Evolutionary conservation across 192 early-diverging fungal species (phyloP).

Genomic region (Backusella circina): DNA sequence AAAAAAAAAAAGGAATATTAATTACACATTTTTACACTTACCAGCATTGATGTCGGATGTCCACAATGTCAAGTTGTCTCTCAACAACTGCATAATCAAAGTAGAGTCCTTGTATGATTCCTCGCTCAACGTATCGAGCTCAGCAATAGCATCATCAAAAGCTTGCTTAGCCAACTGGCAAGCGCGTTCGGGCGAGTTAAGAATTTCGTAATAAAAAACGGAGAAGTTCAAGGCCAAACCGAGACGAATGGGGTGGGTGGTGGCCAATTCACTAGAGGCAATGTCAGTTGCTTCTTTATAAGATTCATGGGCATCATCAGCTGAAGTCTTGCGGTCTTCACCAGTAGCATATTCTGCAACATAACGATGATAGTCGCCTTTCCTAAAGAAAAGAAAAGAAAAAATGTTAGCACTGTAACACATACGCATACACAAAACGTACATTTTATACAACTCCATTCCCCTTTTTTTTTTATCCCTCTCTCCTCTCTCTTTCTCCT

Average conservation of each 20-base stretch:
- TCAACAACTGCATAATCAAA: conserved; percentile 90
- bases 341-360: conserved; percentile 92
- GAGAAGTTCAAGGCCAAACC: conserved; percentile 98
- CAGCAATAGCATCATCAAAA: conserved; percentile 93
- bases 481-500: not conserved
- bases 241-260: conserved; percentile 96
- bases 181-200: conserved; percentile 90
- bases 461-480: not conserved
- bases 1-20: not conserved
- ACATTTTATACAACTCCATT: not conserved
- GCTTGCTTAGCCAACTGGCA: conserved; percentile 86
- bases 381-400: conserved; percentile 57
- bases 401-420: conserved; percentile 6
- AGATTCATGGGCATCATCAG: conserved; percentile 78
- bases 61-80: conserved; percentile 94
- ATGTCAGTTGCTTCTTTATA: conserved; percentile 93
- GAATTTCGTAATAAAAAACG: conserved; percentile 98
- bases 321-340: conserved; percentile 77
- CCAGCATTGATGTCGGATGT: conserved; percentile 74
- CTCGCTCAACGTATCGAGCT: conserved; percentile 87
- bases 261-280: conserved; percentile 79
- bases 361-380: conserved; percentile 99
- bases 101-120: conserved; percentile 96
- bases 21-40: not conserved
- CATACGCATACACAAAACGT: not conserved